phyloP scores from a whole-genome alignment of 2,329 filamentous ascomycete species.

The Chalaropsis thielavioides region DNA sequence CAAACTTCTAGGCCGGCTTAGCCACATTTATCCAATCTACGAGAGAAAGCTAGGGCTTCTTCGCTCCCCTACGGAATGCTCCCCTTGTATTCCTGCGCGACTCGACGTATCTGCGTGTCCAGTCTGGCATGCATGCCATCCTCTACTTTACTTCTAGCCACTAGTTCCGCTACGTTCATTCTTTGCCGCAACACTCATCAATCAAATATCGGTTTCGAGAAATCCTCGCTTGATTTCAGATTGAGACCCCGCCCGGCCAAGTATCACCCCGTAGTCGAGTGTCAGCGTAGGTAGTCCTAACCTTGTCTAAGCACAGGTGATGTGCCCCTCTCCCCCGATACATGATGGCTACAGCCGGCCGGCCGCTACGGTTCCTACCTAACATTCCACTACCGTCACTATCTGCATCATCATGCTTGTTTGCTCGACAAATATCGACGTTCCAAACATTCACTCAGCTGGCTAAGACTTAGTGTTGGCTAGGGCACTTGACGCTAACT shows the following conservation, averaged over 20 bases:
- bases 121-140: slow-evolving; percentile 1
- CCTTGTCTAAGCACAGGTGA: background rate
- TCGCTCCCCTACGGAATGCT: background rate
- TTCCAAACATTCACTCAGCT: too few species aligned
- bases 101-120: background rate
- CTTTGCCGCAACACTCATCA: background rate
- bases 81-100: background rate
- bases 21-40: background rate
- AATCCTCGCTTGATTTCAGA: slow-evolving; percentile 3
- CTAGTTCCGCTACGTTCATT: background rate
- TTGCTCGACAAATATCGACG: too few species aligned
- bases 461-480: too few species aligned
- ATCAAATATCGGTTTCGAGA: background rate
- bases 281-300: too few species aligned
- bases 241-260: background rate
- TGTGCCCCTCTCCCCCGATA: too few species aligned
- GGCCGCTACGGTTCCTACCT: too few species aligned
- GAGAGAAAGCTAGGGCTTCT: background rate
- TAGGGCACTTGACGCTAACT: too few species aligned
- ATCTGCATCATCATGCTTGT: too few species aligned
- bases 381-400: too few species aligned
- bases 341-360: too few species aligned
- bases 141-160: background rate
- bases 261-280: background rate
- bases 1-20: background rate